A percentile compares a stretch with the other conserved stretches of the same genome.
These are phyloP conservation scores for Debaryomyces udenii DNA, from an alignment of 1,139 yeast genomes.

Conservation along the genomic window DNA sequence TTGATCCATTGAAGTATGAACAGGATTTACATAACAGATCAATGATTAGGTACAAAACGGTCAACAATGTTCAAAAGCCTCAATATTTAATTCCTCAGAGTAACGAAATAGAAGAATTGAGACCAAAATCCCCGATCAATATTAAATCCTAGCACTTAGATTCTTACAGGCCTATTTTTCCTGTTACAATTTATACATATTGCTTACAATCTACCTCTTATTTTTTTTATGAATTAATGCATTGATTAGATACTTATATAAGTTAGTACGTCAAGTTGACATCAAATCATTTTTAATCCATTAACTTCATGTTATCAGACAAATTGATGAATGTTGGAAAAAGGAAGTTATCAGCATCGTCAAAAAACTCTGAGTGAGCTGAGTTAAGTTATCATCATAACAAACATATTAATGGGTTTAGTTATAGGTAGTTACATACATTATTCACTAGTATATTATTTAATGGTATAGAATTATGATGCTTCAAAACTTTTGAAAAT, in stretches of 20 bases:
- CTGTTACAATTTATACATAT: not conserved
- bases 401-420: slow-evolving; percentile 13
- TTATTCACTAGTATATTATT: too few species aligned
- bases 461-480: too few species aligned
- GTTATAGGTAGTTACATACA: too few species aligned
- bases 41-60: slow-evolving; percentile 30
- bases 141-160: slow-evolving; percentile 1
- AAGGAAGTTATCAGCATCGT: slow-evolving; percentile 52
- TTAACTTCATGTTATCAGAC: slow-evolving; percentile 19
- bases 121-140: slow-evolving; percentile 58
- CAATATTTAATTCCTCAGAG: slow-evolving; percentile 63
- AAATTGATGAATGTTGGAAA: slow-evolving; percentile 52
- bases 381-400: slow-evolving; percentile 55
- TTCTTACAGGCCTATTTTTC: not conserved
- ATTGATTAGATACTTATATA: slow-evolving; percentile 5
- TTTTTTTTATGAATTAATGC: not conserved
- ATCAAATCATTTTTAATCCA: slow-evolving; percentile 1
- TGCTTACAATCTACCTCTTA: not conserved
- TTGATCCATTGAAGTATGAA: slow-evolving; percentile 42
- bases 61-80: slow-evolving; percentile 22
- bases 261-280: slow-evolving; percentile 8
- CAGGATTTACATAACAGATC: slow-evolving; percentile 39
- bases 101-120: slow-evolving; percentile 70
- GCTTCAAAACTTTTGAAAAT: too few species aligned
- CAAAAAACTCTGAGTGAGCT: slow-evolving; percentile 55